Evolutionary conservation across 371 early-diverging fungal genomes (phyloP).

Genomic region (Ordospora colligata): DNA sequence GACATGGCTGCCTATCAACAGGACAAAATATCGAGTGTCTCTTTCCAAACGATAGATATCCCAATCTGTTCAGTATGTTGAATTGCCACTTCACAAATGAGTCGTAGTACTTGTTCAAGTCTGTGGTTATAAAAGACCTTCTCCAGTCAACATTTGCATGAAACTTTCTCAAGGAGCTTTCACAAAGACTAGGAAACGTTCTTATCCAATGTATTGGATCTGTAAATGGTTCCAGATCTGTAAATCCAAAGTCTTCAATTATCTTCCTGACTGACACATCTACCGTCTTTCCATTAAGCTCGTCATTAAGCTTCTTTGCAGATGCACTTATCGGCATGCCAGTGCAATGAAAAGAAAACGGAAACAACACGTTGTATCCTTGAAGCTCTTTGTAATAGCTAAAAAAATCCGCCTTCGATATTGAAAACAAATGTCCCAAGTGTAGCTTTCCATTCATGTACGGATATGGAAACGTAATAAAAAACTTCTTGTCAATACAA

Average conservation of each 20-base stretch:
- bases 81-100: conserved; percentile 98
- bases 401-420: conserved; percentile 91
- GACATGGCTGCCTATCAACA: conserved; percentile 91
- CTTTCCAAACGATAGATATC: conserved; percentile 88
- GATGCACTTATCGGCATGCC: conserved; percentile 99
- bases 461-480: conserved; percentile 93
- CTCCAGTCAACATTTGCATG: conserved; percentile 92
- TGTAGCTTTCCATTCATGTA: conserved; percentile 98
- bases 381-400: conserved; percentile 79
- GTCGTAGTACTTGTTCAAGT: conserved; percentile 95
- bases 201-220: conserved; percentile 86
- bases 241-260: conserved; percentile 79
- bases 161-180: conserved; percentile 71
- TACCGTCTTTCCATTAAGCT: conserved; percentile 66
- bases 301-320: conserved; percentile 87
- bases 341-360: conserved; percentile 96
- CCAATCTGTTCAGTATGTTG: conserved; percentile 70
- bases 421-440: conserved; percentile 90
- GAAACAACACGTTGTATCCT: conserved; percentile 86
- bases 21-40: conserved; percentile 94
- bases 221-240: conserved; percentile 83
- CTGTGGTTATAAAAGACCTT: conserved; percentile 94
- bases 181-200: conserved; percentile 84
- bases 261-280: conserved; percentile 84
- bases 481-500: conserved; percentile 65